phyloP scores from a whole-genome alignment of 1,284 basidiomycete genomes.

The Cryptococcus amylolentus region DNA sequence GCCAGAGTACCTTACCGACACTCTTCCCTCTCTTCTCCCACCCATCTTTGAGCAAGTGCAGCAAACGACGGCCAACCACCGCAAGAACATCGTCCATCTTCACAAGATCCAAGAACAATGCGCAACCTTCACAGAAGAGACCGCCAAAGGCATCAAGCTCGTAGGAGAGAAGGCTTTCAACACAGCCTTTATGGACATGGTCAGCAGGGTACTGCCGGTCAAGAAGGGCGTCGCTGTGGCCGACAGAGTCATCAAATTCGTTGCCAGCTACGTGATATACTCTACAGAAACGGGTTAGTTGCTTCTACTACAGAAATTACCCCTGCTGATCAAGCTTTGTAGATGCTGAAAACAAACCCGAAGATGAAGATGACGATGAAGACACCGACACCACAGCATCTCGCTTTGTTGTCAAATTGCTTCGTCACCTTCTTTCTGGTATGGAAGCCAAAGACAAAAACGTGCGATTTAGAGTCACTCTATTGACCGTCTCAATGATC shows the following conservation, averaged over 20 bases:
- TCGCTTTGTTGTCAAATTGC: conserved; percentile 68
- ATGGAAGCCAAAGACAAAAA: conserved; percentile 87
- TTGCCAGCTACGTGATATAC: conserved; percentile 76
- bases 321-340: not conserved
- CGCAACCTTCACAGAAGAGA: conserved; percentile 57
- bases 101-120: conserved; percentile 75
- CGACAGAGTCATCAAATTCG: conserved; percentile 80
- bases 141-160: conserved; percentile 57
- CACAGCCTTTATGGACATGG: conserved; percentile 66
- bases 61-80: conserved; percentile 74
- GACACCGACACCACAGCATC: conserved; percentile 68
- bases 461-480: conserved; percentile 74
- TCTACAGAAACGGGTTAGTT: conserved; percentile 70
- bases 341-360: conserved; percentile 30
- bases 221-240: conserved; percentile 81
- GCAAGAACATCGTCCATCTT: conserved; percentile 85
- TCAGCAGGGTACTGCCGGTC: conserved; percentile 67
- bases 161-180: conserved; percentile 80
- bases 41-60: conserved; percentile 81
- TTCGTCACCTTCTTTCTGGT: conserved; percentile 76
- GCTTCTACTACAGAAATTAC: not conserved
- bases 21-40: conserved; percentile 50
- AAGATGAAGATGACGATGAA: conserved; percentile 60
- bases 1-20: conserved; percentile 36
- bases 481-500: conserved; percentile 76